Base-by-base conservation (phyloP, 2,329 filamentous ascomycete species). In the Colletotrichum costaricense region DNA sequence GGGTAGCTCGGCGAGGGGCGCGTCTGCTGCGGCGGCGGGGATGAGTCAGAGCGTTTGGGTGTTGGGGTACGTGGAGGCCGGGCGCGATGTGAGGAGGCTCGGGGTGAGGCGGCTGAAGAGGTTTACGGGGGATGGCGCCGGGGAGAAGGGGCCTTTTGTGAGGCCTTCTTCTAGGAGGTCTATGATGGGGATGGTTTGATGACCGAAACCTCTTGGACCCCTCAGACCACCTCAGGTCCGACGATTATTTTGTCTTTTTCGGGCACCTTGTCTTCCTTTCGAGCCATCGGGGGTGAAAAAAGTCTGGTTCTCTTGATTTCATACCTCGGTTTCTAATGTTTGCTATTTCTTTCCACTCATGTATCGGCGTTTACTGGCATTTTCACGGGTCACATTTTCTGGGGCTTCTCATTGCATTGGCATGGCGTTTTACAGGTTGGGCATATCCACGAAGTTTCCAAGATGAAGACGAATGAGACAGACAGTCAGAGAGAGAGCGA, bases 1-100 rank as follows among this genome's bases (percentile, higher is more conserved):
- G 86, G 93, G 38, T 7, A 42, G 55, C 84, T 98, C 2, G 91
- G 94, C 63, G 86, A 90, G 56, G 83, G 85, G 38, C 80, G 82
- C 57, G 79, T 83, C 24, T 24, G 35, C 35, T 1, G 26, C 67
- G 78, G 80, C 66, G 85, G 82, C 76, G 87, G 38, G 38, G 38
- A 42, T 42, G 38, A 42, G 38, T 19, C 87, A 87, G 81, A 89
- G 85, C 35, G 78, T 84, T 66, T 91, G 89, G 89, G 84, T 82
- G 66, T 86, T 91, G 73, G 86, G 86, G 52, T 80, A 84, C 56
- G 38, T 77, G 80, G 58, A 77, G 81, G 38, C 38, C 2, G 76
- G 87, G 78, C 74, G 82, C 69, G 16, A 75, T 75, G 30, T 76
- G 77, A 22, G 74, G 67, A 60, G 64, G 64, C 73, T 83, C 1